These are phyloP conservation scores for Colletotrichum sp. DNA, from an alignment of 2,329 filamentous ascomycete species.

Conservation along the genomic window DNA sequence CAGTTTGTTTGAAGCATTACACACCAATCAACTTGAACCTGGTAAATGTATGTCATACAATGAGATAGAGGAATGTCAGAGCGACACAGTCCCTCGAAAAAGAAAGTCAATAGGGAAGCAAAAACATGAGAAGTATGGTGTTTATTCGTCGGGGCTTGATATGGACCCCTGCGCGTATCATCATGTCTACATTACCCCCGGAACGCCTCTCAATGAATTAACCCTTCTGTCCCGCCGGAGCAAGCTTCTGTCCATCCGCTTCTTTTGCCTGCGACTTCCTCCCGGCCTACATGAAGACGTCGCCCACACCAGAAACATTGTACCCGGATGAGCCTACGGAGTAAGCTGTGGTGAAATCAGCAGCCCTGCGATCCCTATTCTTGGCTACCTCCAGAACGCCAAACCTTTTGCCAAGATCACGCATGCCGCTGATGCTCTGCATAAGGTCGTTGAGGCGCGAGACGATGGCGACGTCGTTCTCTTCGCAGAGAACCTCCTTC, in stretches of 20 bases:
- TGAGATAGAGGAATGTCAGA: background rate
- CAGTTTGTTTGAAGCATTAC: background rate
- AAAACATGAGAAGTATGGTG: background rate
- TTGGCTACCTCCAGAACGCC: constrained; percentile 56
- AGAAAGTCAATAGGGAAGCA: background rate
- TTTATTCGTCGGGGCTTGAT: background rate
- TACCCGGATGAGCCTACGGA: constrained; percentile 22
- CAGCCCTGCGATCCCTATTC: constrained; percentile 15
- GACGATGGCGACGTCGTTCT: constrained; percentile 84
- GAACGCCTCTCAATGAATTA: constrained; percentile 10
- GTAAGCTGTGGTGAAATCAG: background rate
- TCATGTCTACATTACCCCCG: constrained; percentile 13
- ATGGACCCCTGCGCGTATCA: background rate
- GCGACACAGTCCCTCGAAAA: background rate
- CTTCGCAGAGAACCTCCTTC: constrained; percentile 75
- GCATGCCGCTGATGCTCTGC: constrained; percentile 71
- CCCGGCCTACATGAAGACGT: constrained; percentile 26
- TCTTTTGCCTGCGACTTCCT: background rate
- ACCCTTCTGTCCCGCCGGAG: background rate
- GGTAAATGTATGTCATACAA: background rate
- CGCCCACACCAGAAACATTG: constrained; percentile 25
- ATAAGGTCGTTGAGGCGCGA: constrained; percentile 78
- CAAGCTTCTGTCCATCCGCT: background rate
- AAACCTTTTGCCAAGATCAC: constrained; percentile 79
- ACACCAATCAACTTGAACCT: background rate